phyloP scores from a whole-genome alignment of 2,329 filamentous ascomycete species.

The Lecanosticta acicola region DNA sequence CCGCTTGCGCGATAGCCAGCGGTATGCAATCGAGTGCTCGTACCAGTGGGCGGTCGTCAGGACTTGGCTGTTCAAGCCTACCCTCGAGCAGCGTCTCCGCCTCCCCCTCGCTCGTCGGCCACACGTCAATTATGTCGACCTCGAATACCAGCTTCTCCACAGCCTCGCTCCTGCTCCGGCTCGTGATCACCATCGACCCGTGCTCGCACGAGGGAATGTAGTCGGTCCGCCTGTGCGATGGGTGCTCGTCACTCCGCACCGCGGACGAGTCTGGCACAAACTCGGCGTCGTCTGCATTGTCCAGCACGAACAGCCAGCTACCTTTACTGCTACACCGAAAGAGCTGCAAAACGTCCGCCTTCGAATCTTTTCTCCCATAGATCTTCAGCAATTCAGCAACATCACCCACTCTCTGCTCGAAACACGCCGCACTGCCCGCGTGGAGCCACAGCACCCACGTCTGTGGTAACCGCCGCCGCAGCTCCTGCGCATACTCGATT shows the following conservation, averaged over 20 bases:
- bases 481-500: conserved; percentile 18
- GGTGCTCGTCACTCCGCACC: background rate
- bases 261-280: conserved; percentile 7
- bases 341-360: conserved; percentile 19
- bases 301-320: conserved; percentile 23
- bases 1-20: conserved; percentile 33
- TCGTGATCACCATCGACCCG: conserved; percentile 21
- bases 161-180: conserved; percentile 17
- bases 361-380: conserved; percentile 7
- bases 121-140: conserved; percentile 16
- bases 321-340: conserved; percentile 11
- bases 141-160: conserved; percentile 15
- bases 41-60: conserved; percentile 10
- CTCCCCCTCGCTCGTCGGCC: conserved; percentile 20
- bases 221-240: conserved; percentile 4
- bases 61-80: conserved; percentile 15
- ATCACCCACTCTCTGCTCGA: conserved; percentile 16
- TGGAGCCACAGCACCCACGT: conserved; percentile 26
- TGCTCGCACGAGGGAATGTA: conserved; percentile 18
- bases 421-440: conserved; percentile 20
- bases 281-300: conserved; percentile 22
- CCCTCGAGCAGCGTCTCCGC: conserved; percentile 21
- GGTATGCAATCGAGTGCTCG: conserved; percentile 31
- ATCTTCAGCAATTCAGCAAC: conserved; percentile 14
- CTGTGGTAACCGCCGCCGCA: conserved; percentile 7